These are phyloP conservation scores for Neurospora hispaniola DNA, from an alignment of 495 filamentous ascomycete genomes.

Conservation along the genomic window DNA sequence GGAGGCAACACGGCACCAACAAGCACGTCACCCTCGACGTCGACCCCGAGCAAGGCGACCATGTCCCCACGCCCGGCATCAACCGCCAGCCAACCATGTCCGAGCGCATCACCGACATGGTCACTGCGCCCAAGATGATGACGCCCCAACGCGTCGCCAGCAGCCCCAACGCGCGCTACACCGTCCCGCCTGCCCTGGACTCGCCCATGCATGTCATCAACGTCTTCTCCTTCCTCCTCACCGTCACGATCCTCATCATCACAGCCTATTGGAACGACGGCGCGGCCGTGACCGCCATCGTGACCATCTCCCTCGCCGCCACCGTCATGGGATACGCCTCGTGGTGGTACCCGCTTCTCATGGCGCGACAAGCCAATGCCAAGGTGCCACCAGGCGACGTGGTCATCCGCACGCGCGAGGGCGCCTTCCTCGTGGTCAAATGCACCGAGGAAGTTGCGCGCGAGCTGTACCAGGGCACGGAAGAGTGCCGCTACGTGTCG, in stretches of 20 bases:
- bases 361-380: conserved; percentile 34
- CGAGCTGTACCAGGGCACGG: conserved; percentile 52
- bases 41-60: conserved; percentile 4
- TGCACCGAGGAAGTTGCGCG: conserved; percentile 54
- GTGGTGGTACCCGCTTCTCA: conserved; percentile 44
- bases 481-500: conserved; percentile 39
- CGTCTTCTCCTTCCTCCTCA: conserved; percentile 38
- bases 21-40: background rate
- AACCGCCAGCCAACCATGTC: conserved; percentile 20
- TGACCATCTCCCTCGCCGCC: conserved; percentile 34
- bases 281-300: conserved; percentile 39
- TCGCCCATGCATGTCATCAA: conserved; percentile 44
- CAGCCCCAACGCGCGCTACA: conserved; percentile 20
- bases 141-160: conserved; percentile 4
- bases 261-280: conserved; percentile 37
- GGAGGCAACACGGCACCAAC: background rate
- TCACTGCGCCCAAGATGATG: conserved; percentile 24
- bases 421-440: conserved; percentile 49
- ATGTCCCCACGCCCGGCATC: conserved; percentile 12
- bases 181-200: conserved; percentile 34
- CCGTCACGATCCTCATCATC: conserved; percentile 31
- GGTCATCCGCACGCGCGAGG: conserved; percentile 48
- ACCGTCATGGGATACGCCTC: conserved; percentile 43
- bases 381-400: conserved; percentile 49
- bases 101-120: conserved; percentile 26